Evolutionary conservation across 768 basidiomycete genomes (phyloP).

Genomic region (Trametes sanguinea): DNA sequence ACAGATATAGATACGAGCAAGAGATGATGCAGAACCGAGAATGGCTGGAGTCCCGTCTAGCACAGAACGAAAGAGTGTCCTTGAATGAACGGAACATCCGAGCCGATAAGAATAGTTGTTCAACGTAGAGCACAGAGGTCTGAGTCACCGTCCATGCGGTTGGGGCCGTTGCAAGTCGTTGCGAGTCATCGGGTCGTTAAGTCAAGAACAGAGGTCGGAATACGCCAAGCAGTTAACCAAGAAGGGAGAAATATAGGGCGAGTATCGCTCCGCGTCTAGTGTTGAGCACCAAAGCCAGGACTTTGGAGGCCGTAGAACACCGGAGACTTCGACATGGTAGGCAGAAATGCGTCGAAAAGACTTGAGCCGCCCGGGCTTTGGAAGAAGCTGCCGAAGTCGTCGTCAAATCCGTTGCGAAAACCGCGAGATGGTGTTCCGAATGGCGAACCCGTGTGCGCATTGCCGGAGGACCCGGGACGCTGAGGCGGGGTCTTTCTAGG

Average conservation of each 20-base stretch:
- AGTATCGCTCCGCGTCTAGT: background rate
- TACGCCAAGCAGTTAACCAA: background rate
- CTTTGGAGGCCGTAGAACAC: conserved; percentile 8
- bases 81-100: conserved; percentile 11
- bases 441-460: conserved; percentile 18
- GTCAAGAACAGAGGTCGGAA: no score
- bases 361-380: conserved; percentile 22
- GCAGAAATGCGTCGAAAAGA: conserved; percentile 8
- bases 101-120: conserved; percentile 17
- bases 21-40: conserved; percentile 3
- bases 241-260: background rate
- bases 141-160: background rate
- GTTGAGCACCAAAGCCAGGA: conserved; percentile 10
- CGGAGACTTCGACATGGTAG: conserved; percentile 1
- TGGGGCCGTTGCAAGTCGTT: background rate
- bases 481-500: conserved; percentile 41
- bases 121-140: conserved; percentile 4
- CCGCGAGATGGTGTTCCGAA: conserved; percentile 40
- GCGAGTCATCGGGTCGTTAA: background rate
- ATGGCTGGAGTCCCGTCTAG: conserved; percentile 20
- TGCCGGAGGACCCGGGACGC: conserved; percentile 38
- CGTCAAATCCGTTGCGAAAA: conserved; percentile 68
- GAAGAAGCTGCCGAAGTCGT: conserved; percentile 61
- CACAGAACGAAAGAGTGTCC: conserved; percentile 10
- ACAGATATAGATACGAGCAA: conserved; percentile 2